Evolutionary conservation across 805 yeast genomes (phyloP).

Genomic region (Candida easanensis): DNA sequence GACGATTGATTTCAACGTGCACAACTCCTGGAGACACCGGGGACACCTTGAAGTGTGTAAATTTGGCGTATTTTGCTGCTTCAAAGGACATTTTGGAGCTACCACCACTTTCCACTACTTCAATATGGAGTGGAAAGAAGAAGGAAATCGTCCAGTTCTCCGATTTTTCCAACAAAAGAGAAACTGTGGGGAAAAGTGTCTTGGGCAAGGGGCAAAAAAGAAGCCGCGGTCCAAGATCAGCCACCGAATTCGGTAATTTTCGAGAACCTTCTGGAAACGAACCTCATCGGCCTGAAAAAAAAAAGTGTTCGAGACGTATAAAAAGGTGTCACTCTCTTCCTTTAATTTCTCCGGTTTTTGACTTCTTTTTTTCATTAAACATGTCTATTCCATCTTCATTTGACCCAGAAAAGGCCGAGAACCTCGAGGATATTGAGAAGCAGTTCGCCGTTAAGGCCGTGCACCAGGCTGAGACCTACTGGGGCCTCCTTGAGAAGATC

Average conservation of each 20-base stretch:
- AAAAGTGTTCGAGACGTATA: neutral
- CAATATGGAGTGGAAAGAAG: neutral
- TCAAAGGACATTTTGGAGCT: constrained; percentile 1
- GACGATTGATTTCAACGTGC: constrained; percentile 61
- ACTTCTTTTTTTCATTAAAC: too few relatives aligned
- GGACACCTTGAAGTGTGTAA: constrained; percentile 21
- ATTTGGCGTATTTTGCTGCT: constrained; percentile 6
- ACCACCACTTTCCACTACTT: too few relatives aligned
- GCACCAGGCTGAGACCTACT: constrained; percentile 91
- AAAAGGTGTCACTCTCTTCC: neutral
- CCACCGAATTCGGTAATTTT: neutral
- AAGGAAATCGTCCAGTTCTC: neutral
- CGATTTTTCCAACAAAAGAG: neutral
- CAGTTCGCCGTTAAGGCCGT: constrained; percentile 99
- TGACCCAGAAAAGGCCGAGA: constrained; percentile 89
- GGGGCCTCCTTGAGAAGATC: constrained; percentile 70
- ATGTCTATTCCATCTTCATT: constrained; percentile 35
- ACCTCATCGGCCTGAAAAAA: neutral
- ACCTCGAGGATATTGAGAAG: constrained; percentile 92
- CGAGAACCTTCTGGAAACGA: neutral
- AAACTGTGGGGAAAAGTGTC: neutral
- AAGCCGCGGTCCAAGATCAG: neutral
- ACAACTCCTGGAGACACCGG: constrained; percentile 34
- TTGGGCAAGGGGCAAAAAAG: too few relatives aligned
- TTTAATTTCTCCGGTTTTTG: neutral